Evolutionary conservation across 768 basidiomycete genomes (phyloP).

Genomic region (Trametes meyenii): DNA sequence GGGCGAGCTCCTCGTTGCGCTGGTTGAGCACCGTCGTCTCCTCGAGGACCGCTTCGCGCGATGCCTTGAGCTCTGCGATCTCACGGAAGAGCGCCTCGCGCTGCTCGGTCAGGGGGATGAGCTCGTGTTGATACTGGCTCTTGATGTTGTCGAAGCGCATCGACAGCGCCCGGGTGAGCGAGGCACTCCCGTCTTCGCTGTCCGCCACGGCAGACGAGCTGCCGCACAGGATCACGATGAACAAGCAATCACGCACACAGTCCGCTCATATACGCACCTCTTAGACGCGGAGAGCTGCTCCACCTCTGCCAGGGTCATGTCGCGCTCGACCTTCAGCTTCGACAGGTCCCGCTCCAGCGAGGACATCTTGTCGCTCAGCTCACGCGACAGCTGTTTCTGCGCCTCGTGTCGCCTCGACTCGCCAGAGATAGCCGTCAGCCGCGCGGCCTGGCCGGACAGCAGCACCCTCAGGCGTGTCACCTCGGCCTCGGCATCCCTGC

Average conservation of each 20-base stretch:
- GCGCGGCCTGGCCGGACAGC: slow-evolving; percentile 86
- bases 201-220: slow-evolving; percentile 26
- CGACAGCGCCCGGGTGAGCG: slow-evolving; percentile 67
- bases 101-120: slow-evolving; percentile 81
- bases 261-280: slow-evolving; percentile 49
- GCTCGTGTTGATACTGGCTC: slow-evolving; percentile 83
- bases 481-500: slow-evolving; percentile 91
- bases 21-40: slow-evolving; percentile 90
- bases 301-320: slow-evolving; percentile 90
- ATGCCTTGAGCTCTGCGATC: slow-evolving; percentile 82
- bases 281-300: slow-evolving; percentile 83
- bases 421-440: slow-evolving; percentile 81
- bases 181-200: slow-evolving; percentile 28
- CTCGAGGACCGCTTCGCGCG: slow-evolving; percentile 84
- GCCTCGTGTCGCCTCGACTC: slow-evolving; percentile 76
- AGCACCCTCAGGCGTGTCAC: slow-evolving; percentile 83
- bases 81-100: slow-evolving; percentile 80
- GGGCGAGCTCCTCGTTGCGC: slow-evolving; percentile 90
- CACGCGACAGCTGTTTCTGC: slow-evolving; percentile 76
- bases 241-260: background rate
- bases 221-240: background rate
- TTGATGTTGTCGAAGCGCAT: slow-evolving; percentile 87
- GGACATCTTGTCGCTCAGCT: slow-evolving; percentile 74
- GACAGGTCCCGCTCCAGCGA: slow-evolving; percentile 86
- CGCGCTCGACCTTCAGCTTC: slow-evolving; percentile 85